Percentiles rank a stretch among this genome's conserved stretches.
phyloP scores from a whole-genome alignment of 2,329 filamentous ascomycete species.

The Talaromyces atroroseus region DNA sequence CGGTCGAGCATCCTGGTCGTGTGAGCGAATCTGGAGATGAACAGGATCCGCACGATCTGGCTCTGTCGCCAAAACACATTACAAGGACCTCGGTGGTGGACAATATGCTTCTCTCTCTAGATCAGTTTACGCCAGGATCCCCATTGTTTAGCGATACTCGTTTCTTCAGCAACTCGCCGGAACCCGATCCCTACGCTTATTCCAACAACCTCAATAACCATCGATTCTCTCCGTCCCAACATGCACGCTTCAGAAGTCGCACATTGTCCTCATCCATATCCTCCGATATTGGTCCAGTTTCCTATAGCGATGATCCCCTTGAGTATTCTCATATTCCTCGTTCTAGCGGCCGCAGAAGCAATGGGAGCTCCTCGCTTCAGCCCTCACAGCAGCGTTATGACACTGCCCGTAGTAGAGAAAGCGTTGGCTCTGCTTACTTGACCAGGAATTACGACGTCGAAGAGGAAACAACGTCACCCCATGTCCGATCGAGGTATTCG shows the following conservation, averaged over 20 bases:
- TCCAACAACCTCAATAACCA: constrained; percentile 15
- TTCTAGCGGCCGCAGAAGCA: constrained; percentile 61
- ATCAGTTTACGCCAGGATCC: constrained; percentile 60
- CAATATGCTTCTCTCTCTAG: constrained; percentile 90
- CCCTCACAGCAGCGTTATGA: constrained; percentile 57
- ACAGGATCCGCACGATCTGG: constrained; percentile 66
- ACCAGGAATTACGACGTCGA: constrained; percentile 23
- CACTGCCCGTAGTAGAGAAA: constrained; percentile 50
- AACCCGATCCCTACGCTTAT: constrained; percentile 29
- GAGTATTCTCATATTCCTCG: constrained; percentile 39
- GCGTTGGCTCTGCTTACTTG: constrained; percentile 12
- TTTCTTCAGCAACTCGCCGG: constrained; percentile 37
- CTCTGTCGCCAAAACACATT: constrained; percentile 67
- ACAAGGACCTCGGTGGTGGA: constrained; percentile 88
- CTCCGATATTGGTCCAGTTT: constrained; percentile 48
- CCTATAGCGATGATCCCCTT: constrained; percentile 28
- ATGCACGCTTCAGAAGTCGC: constrained; percentile 49
- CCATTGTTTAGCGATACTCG: constrained; percentile 33
- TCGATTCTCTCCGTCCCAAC: constrained; percentile 24
- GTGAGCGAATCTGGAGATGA: constrained; percentile 35
- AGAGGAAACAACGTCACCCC: constrained; percentile 17
- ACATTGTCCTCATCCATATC: constrained; percentile 57
- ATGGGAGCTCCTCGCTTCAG: constrained; percentile 71
- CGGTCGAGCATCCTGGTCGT: constrained; percentile 28
- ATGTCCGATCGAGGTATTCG: constrained; percentile 32